These are phyloP conservation scores for Boletellus ananas DNA, from an alignment of 768 basidiomycete species.

Conservation along the genomic window DNA sequence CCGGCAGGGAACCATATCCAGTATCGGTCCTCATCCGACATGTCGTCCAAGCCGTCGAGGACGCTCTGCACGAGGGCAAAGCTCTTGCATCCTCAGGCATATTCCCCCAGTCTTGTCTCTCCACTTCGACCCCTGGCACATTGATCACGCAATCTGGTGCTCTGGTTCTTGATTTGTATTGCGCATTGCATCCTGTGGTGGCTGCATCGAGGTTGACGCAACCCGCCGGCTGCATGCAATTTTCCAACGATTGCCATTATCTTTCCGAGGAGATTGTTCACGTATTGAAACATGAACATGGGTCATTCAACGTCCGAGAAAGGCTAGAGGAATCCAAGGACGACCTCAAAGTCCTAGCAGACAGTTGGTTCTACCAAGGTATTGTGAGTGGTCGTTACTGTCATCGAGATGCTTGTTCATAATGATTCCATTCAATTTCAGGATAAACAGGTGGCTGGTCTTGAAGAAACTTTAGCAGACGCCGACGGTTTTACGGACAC, in stretches of 20 bases:
- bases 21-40: slow-evolving; percentile 57
- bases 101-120: slow-evolving; percentile 35
- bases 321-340: slow-evolving; percentile 50
- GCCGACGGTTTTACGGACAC: slow-evolving; percentile 68
- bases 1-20: slow-evolving; percentile 47
- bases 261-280: slow-evolving; percentile 48
- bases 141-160: slow-evolving; percentile 59
- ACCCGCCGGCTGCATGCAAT: slow-evolving; percentile 60
- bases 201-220: slow-evolving; percentile 46
- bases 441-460: slow-evolving; percentile 20
- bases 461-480: slow-evolving; percentile 44
- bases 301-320: slow-evolving; percentile 34
- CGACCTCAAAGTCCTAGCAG: slow-evolving; percentile 51
- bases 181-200: slow-evolving; percentile 71
- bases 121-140: slow-evolving; percentile 42
- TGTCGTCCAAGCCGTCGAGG: slow-evolving; percentile 54
- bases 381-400: slow-evolving; percentile 46
- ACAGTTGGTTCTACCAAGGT: slow-evolving; percentile 68
- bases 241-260: slow-evolving; percentile 79
- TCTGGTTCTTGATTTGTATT: slow-evolving; percentile 71
- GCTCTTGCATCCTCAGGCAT: slow-evolving; percentile 57
- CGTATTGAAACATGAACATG: slow-evolving; percentile 28
- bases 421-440: slow-evolving; percentile 3
- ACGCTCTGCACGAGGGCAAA: slow-evolving; percentile 62
- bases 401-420: neutral